Conservation (phyloP, 2,329 filamentous ascomycete genomes). For the Mariannaea sp. region DNA sequence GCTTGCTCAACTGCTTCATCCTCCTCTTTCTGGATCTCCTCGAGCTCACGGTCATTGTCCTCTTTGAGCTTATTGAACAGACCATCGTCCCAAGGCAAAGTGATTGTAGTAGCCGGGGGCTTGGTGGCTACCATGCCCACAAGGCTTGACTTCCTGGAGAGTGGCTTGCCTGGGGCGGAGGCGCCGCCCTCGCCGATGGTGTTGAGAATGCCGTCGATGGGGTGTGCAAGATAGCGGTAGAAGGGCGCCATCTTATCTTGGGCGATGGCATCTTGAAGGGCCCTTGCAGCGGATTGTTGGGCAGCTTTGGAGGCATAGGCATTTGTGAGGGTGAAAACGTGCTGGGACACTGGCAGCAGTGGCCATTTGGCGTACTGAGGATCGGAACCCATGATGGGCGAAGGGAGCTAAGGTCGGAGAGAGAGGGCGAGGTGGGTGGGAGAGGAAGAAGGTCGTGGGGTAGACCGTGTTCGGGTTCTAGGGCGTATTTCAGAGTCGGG, state of each 20-base stretch:
- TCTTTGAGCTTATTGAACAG: conserved; percentile 78
- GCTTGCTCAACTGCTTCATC: conserved; percentile 96
- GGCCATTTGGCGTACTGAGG: conserved; percentile 87
- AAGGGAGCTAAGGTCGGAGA: conserved; percentile 27
- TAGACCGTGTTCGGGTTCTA: not conserved
- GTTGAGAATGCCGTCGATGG: conserved; percentile 82
- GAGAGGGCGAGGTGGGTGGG: not conserved
- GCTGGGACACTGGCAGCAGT: conserved; percentile 78
- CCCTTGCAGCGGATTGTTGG: conserved; percentile 74
- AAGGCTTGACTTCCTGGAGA: conserved; percentile 70
- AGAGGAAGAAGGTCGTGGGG: not conserved
- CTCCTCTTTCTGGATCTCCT: conserved; percentile 80
- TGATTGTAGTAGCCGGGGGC: conserved; percentile 65
- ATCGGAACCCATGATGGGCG: conserved; percentile 69
- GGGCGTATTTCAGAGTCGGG: no score
- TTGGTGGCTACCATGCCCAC: conserved; percentile 78
- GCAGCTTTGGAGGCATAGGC: conserved; percentile 68
- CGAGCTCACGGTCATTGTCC: conserved; percentile 79
- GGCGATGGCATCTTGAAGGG: conserved; percentile 79
- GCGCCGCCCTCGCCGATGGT: conserved; percentile 66
- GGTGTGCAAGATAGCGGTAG: conserved; percentile 83
- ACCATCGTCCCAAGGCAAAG: conserved; percentile 87
- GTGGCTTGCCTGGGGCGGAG: conserved; percentile 59
- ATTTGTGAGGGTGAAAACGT: conserved; percentile 87
- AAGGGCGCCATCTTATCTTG: conserved; percentile 88